Conservation (phyloP, 768 basidiomycete genomes). For the Hypholoma fasciculare region DNA sequence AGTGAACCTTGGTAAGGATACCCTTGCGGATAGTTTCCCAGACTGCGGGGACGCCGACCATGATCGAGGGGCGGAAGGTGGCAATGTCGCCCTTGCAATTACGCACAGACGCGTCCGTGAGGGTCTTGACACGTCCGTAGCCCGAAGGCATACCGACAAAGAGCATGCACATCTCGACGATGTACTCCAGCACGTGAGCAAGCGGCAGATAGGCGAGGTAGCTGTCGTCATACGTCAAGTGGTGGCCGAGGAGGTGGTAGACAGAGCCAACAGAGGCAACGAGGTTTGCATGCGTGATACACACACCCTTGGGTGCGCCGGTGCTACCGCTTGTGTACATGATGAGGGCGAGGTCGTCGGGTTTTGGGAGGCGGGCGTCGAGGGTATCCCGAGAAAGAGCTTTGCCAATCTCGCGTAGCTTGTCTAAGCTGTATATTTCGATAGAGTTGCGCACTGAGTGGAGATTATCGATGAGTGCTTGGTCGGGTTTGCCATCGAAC, state of each 20-base stretch:
- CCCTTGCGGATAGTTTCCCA: constrained; percentile 99
- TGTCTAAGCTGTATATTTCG: constrained; percentile 62
- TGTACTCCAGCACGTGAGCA: constrained; percentile 94
- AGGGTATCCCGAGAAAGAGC: constrained; percentile 50
- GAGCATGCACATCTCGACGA: constrained; percentile 81
- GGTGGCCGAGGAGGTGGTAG: constrained; percentile 66
- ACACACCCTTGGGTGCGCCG: constrained; percentile 92
- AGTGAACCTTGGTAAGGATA: constrained; percentile 78
- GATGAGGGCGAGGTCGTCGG: constrained; percentile 48
- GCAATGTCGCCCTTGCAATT: constrained; percentile 84
- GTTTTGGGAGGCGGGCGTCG: constrained; percentile 44
- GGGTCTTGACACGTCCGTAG: constrained; percentile 92
- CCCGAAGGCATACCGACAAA: constrained; percentile 81
- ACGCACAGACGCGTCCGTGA: constrained; percentile 92
- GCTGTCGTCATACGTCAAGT: constrained; percentile 56
- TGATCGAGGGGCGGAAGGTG: constrained; percentile 81
- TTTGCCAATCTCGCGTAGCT: constrained; percentile 71
- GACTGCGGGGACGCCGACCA: constrained; percentile 94
- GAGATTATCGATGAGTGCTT: constrained; percentile 59
- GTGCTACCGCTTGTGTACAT: constrained; percentile 88
- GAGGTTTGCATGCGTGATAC: constrained; percentile 86
- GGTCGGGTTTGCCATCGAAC: constrained; percentile 74
- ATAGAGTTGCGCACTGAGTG: constrained; percentile 55
- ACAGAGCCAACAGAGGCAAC: constrained; percentile 87
- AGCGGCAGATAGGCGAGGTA: constrained; percentile 93